These are phyloP conservation scores for Termitomyces sp. DNA, from an alignment of 768 basidiomycete genomes.

Conservation along the genomic window DNA sequence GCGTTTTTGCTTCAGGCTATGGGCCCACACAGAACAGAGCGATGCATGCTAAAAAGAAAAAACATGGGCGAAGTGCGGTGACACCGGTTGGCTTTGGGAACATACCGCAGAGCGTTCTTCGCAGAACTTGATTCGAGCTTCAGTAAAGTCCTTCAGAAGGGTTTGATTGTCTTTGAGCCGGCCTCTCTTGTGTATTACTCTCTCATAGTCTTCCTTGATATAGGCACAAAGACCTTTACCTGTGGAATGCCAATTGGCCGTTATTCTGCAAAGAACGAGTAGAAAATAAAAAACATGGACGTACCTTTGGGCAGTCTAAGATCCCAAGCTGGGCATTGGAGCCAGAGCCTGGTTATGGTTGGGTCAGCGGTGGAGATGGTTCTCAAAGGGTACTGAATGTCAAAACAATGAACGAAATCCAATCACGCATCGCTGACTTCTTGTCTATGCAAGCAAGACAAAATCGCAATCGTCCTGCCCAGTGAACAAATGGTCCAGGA, in stretches of 20 bases:
- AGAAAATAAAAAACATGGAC: neutral
- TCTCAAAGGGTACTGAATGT: neutral
- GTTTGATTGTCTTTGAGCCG: neutral
- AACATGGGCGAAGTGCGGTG: neutral
- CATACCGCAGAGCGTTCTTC: neutral
- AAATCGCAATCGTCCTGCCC: slow-evolving; percentile 10
- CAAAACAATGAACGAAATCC: neutral
- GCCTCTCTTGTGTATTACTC: neutral
- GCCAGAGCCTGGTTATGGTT: too few relatives aligned
- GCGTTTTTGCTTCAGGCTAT: neutral
- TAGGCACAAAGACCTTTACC: neutral
- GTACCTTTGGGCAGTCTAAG: neutral
- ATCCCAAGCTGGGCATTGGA: neutral
- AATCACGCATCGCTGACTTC: neutral
- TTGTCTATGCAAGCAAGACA: slow-evolving; percentile 4
- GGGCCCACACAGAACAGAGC: neutral
- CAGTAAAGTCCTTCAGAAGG: neutral
- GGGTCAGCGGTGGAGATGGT: neutral
- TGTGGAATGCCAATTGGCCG: neutral
- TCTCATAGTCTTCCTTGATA: neutral
- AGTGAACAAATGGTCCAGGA: slow-evolving; percentile 7
- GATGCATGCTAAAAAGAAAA: neutral
- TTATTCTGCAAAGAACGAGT: too few relatives aligned
- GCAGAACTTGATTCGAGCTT: neutral
- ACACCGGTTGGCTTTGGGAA: neutral